Conservation (phyloP, 2,329 filamentous ascomycete species). For the Keithomyces neogunnii region DNA sequence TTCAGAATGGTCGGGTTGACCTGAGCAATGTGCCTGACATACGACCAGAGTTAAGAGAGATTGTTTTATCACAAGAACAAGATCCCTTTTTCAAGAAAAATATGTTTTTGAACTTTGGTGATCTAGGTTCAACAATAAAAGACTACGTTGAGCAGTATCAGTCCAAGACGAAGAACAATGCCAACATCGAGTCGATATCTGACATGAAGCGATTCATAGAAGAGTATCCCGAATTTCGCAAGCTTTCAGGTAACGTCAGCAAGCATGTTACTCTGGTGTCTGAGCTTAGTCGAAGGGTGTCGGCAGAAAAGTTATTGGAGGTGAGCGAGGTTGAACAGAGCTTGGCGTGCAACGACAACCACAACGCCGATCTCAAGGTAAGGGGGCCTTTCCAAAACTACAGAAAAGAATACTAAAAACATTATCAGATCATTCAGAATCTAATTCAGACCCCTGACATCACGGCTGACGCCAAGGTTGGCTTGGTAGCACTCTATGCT, state of each 20-base stretch:
- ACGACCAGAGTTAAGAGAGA: slow-evolving; percentile 80
- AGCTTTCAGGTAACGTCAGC: slow-evolving; percentile 94
- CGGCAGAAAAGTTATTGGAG: slow-evolving; percentile 80
- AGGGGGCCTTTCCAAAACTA: slow-evolving; percentile 9
- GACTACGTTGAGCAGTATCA: slow-evolving; percentile 98
- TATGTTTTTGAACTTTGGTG: slow-evolving; percentile 97
- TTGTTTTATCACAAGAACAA: slow-evolving; percentile 92
- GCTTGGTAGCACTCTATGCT: slow-evolving; percentile 88
- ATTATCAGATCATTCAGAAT: slow-evolving; percentile 63
- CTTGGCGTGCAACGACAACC: slow-evolving; percentile 93
- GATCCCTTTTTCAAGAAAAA: slow-evolving; percentile 99
- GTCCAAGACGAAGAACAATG: slow-evolving; percentile 90
- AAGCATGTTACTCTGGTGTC: slow-evolving; percentile 96
- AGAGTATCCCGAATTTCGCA: slow-evolving; percentile 96
- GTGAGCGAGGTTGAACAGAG: slow-evolving; percentile 97
- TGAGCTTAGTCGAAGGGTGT: slow-evolving; percentile 82
- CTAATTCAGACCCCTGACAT: slow-evolving; percentile 76
- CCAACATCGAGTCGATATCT: slow-evolving; percentile 91
- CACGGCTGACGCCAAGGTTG: slow-evolving; percentile 73
- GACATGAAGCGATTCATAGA: slow-evolving; percentile 99
- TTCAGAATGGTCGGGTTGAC: slow-evolving; percentile 90
- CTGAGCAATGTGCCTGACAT: slow-evolving; percentile 77
- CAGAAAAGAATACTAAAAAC: slow-evolving; percentile 13
- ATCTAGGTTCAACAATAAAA: slow-evolving; percentile 92
- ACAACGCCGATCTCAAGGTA: slow-evolving; percentile 84